Conservation (phyloP, 495 filamentous ascomycete genomes). For the Choiromyces venosus region DNA sequence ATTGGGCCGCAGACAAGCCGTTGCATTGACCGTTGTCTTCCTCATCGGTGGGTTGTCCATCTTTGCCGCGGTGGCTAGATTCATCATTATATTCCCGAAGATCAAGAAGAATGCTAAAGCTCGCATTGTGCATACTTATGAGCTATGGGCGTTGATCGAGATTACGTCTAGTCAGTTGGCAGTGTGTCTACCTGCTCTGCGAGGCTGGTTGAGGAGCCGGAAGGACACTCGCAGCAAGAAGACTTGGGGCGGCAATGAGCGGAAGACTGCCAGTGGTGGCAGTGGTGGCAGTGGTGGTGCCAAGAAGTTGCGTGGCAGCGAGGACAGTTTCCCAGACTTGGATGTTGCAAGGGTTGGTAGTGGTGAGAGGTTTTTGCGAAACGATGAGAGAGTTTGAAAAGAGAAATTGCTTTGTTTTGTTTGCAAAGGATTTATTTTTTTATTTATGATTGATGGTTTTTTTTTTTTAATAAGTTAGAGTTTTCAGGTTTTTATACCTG, state of each 20-base stretch:
- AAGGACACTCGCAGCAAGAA: constrained; percentile 3
- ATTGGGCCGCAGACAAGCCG: constrained; percentile 12
- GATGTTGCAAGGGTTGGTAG: background rate
- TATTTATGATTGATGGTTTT: background rate
- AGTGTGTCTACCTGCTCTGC: constrained; percentile 17
- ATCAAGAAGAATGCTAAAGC: constrained; percentile 7
- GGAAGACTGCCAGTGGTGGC: background rate
- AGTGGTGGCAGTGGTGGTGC: background rate
- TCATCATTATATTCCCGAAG: constrained; percentile 21
- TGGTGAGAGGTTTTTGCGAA: background rate
- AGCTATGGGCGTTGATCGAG: constrained; percentile 21
- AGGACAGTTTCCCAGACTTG: background rate
- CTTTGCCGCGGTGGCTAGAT: constrained; percentile 19
- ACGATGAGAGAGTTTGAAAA: background rate
- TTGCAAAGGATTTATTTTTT: background rate
- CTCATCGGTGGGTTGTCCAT: constrained; percentile 16
- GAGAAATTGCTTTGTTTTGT: too few relatives aligned
- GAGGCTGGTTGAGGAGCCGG: constrained; percentile 9
- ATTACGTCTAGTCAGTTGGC: constrained; percentile 18
- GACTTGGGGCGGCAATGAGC: background rate
- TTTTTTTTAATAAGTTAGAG: too few relatives aligned
- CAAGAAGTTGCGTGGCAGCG: background rate
- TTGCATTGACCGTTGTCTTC: constrained; percentile 12
- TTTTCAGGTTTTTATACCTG: too few relatives aligned
- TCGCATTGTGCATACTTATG: constrained; percentile 17